Evolutionary conservation across 139 green algal species (phyloP).

Genomic region (Coccomyxa sp.): DNA sequence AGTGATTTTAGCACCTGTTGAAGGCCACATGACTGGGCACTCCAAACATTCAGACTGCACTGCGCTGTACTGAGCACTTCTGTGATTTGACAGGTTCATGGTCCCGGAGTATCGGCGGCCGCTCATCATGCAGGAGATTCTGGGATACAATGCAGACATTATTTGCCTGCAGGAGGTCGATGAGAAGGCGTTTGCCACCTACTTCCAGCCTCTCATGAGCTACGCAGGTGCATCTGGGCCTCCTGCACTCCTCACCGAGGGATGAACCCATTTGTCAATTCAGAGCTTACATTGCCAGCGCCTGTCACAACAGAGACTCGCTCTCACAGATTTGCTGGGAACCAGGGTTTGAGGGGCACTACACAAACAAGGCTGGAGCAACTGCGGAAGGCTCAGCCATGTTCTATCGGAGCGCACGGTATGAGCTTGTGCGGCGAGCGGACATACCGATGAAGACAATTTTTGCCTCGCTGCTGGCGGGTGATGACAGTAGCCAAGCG

Average conservation of each 20-base stretch:
- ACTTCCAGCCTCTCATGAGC: slow-evolving; percentile 50
- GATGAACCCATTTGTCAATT: neutral
- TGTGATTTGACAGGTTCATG: slow-evolving; percentile 41
- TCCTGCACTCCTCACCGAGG: neutral
- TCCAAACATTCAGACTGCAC: neutral
- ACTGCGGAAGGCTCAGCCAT: slow-evolving; percentile 68
- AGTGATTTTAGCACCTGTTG: too few species aligned
- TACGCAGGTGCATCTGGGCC: slow-evolving; percentile 3
- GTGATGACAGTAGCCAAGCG: neutral
- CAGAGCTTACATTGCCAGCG: neutral
- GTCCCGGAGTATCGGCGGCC: slow-evolving; percentile 71
- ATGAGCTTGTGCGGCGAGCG: slow-evolving; percentile 19
- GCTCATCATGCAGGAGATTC: slow-evolving; percentile 75
- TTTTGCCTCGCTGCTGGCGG: slow-evolving; percentile 14
- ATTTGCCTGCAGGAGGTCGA: slow-evolving; percentile 83
- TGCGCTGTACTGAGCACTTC: neutral
- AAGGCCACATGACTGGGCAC: too few species aligned
- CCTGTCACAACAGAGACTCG: neutral
- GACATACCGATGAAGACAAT: slow-evolving; percentile 51
- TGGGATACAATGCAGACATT: slow-evolving; percentile 65
- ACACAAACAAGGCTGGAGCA: slow-evolving; percentile 75
- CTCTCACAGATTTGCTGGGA: neutral
- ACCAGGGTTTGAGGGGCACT: slow-evolving; percentile 55
- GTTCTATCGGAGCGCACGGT: slow-evolving; percentile 46
- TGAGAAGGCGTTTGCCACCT: slow-evolving; percentile 57